Evolutionary conservation across 345 rosid species (phyloP).

Genomic region (Laguncularia racemosa): DNA sequence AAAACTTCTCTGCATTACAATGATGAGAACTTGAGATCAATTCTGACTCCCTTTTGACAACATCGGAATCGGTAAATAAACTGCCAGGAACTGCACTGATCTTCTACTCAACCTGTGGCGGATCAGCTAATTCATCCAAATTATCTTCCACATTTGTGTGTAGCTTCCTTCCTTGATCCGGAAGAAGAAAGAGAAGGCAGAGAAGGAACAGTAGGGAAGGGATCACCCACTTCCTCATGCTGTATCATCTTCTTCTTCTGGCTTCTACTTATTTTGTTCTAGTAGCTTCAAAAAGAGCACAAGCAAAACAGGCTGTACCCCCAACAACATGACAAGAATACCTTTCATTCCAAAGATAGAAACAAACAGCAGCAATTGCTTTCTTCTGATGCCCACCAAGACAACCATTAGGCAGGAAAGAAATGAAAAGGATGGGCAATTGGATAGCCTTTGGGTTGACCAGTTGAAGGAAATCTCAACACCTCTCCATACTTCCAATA

Average conservation of each 20-base stretch:
- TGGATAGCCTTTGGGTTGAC: too few relatives aligned
- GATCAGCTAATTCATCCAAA: conserved; percentile 49
- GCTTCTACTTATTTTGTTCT: conserved; percentile 8
- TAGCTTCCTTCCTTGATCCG: conserved; percentile 84
- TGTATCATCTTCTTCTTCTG: background rate
- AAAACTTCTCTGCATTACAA: conserved; percentile 76
- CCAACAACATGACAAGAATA: too few relatives aligned
- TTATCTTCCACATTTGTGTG: conserved; percentile 76
- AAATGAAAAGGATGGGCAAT: too few relatives aligned
- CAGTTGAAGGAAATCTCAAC: too few relatives aligned
- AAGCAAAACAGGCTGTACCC: too few relatives aligned
- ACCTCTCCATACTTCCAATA: too few relatives aligned
- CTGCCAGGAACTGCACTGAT: conserved; percentile 92
- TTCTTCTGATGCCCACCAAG: too few relatives aligned
- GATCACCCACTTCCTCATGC: conserved; percentile 84
- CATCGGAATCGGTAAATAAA: conserved; percentile 91
- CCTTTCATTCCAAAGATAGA: too few relatives aligned
- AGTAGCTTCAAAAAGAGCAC: too few relatives aligned
- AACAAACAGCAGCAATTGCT: too few relatives aligned
- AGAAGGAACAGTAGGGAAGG: conserved; percentile 71
- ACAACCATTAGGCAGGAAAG: too few relatives aligned
- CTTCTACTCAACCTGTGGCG: conserved; percentile 91
- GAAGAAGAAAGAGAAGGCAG: conserved; percentile 52
- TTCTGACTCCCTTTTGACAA: conserved; percentile 84
- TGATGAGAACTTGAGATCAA: conserved; percentile 92